Evolutionary conservation across 1,284 basidiomycete genomes (phyloP), one percentile per base, ranked within the genome.

Genomic region (Schizophyllum amplum): DNA sequence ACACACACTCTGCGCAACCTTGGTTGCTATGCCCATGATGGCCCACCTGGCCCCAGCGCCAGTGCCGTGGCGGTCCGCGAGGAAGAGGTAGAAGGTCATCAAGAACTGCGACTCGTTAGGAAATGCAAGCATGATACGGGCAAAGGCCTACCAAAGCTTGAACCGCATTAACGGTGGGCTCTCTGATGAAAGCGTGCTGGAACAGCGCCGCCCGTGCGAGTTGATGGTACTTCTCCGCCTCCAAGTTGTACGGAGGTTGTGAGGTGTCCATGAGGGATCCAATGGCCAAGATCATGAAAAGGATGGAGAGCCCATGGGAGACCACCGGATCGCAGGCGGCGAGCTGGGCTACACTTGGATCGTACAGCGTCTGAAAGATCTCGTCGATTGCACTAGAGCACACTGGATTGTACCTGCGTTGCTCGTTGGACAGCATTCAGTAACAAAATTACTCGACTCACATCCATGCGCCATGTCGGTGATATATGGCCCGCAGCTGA

Each of bases 151-250:
- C 86, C 69, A 90, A 69, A 21, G 84, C 76, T 66, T 90, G 87
- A 15, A 90, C 84, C 24, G 86, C 83, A 60, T 76, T 80, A 26
- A 88, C 75, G 0, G 87, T 88, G 5, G 86, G 87, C 57, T 86
- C 82, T 63, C 89, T 84, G 61, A 90, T 84, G 42, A 90, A 77
- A 0, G 81, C 81, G 61, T 80, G 78, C 59, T 85, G 81, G 72
- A 88, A 89, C 11, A 90, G 72, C 1, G 88, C 79, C 0, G 87
- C 86, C 53, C 84, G 78, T 1, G 86, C 83, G 3, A 90, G 72
- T 59, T 89, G 86, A 63, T 90, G 81, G 61, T 86, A 90, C 67
- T 87, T 88, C 68, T 90, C 86, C 1, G 88, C 87, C 57, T 90
- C 87, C 46, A 87, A 68, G 57, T 80, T 87, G 68, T 89, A 90